Percentiles rank a stretch among this genome's conserved stretches.
phyloP scores from a whole-genome alignment of 169 alveolate genomes.

The Plasmodium sp. region DNA sequence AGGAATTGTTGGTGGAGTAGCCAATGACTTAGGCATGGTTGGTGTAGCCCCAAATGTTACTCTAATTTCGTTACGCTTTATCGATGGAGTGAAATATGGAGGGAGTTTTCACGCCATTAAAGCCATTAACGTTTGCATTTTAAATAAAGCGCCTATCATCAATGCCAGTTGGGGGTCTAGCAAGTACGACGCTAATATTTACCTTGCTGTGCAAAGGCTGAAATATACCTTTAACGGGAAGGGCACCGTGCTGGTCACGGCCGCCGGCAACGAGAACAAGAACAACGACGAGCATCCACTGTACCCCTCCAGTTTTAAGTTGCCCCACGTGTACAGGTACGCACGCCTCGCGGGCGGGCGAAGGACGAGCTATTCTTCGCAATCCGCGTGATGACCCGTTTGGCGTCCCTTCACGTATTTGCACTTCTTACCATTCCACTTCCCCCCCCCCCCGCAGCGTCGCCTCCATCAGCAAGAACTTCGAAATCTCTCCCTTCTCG shows the following conservation, averaged over 20 bases:
- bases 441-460: constrained; percentile 27
- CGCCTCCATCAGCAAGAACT: constrained; percentile 46
- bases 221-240: constrained; percentile 53
- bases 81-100: constrained; percentile 53
- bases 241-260: constrained; percentile 45
- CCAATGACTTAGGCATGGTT: constrained; percentile 51
- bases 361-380: not conserved
- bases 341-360: not conserved
- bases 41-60: constrained; percentile 71
- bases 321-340: constrained; percentile 56
- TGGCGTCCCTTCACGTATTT: not conserved
- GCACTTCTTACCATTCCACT: not conserved
- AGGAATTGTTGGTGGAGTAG: constrained; percentile 79
- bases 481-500: constrained; percentile 71
- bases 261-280: constrained; percentile 56
- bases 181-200: constrained; percentile 19
- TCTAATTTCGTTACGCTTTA: constrained; percentile 63
- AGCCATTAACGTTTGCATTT: constrained; percentile 64
- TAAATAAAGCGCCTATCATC: constrained; percentile 59
- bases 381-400: not conserved
- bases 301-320: constrained; percentile 36
- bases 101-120: constrained; percentile 67
- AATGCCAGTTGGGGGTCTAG: constrained; percentile 75
- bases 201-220: constrained; percentile 34
- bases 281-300: constrained; percentile 33